Percentiles rank a stretch among this genome's conserved stretches.
phyloP scores from a whole-genome alignment of 805 yeast genomes.

The Metschnikowia vanudenii region DNA sequence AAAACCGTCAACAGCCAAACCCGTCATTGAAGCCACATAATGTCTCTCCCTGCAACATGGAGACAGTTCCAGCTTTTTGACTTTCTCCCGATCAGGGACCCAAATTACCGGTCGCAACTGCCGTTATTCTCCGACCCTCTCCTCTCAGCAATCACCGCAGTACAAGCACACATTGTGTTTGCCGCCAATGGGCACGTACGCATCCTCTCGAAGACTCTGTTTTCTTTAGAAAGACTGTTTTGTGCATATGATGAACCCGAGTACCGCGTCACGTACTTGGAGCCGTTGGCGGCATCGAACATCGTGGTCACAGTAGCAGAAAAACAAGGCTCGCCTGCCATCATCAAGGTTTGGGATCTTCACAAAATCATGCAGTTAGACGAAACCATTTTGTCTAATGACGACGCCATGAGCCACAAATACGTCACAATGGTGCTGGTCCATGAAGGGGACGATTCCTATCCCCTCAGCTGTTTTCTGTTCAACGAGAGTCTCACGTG shows the following conservation, averaged over 20 bases:
- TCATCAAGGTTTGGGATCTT: slow-evolving; percentile 73
- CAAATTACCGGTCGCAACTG: slow-evolving; percentile 56
- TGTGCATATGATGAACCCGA: slow-evolving; percentile 55
- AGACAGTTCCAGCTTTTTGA: slow-evolving; percentile 88
- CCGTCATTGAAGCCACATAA: slow-evolving; percentile 1
- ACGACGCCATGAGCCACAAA: slow-evolving; percentile 26
- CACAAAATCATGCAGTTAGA: slow-evolving; percentile 43
- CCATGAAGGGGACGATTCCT: slow-evolving; percentile 71
- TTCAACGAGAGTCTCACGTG: slow-evolving; percentile 56
- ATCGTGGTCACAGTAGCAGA: slow-evolving; percentile 73
- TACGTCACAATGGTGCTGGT: slow-evolving; percentile 64
- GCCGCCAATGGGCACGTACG: slow-evolving; percentile 58
- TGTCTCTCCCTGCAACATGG: slow-evolving; percentile 44
- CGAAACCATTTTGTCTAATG: slow-evolving; percentile 13
- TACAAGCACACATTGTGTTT: slow-evolving; percentile 55
- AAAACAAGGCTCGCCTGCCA: slow-evolving; percentile 64
- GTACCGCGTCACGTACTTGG: slow-evolving; percentile 59
- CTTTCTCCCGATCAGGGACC: slow-evolving; percentile 79
- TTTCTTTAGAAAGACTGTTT: slow-evolving; percentile 50
- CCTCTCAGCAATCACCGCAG: slow-evolving; percentile 60
- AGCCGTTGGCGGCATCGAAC: slow-evolving; percentile 46
- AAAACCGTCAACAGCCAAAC: no score
- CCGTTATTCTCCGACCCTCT: slow-evolving; percentile 80
- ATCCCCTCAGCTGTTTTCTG: slow-evolving; percentile 69
- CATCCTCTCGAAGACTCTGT: slow-evolving; percentile 48